phyloP scores from a whole-genome alignment of 495 filamentous ascomycete genomes.

The Tuber indicum region DNA sequence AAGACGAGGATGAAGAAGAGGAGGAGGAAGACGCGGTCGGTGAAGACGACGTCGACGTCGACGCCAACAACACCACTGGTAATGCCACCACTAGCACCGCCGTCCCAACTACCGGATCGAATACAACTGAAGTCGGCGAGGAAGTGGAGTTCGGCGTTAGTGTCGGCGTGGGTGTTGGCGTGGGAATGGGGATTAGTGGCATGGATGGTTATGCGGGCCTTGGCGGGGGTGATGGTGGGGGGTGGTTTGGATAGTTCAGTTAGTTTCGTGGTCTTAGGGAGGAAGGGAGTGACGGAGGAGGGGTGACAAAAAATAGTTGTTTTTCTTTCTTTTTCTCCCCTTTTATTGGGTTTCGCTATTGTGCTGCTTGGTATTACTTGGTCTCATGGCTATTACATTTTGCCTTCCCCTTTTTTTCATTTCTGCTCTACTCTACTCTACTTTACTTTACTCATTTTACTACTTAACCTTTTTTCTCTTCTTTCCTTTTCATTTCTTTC shows the following conservation, averaged over 20 bases:
- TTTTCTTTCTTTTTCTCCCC: not conserved
- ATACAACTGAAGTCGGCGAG: conserved; percentile 6
- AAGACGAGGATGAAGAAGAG: conserved; percentile 14
- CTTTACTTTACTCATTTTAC: not conserved
- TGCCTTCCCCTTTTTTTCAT: not conserved
- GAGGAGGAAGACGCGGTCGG: not conserved
- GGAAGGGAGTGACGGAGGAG: not conserved
- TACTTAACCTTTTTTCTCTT: not conserved
- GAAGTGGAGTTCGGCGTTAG: conserved; percentile 10
- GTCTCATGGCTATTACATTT: not conserved
- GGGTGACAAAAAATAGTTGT: not conserved
- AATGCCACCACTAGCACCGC: conserved; percentile 17
- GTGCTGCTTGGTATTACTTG: not conserved
- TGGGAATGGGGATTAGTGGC: conserved; percentile 25
- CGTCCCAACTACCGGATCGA: conserved; percentile 10
- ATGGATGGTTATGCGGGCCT: conserved; percentile 28
- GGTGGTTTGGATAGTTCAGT: conserved; percentile 27
- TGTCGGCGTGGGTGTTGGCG: conserved; percentile 17
- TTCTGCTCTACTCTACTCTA: not conserved
- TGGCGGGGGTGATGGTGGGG: conserved; percentile 26
- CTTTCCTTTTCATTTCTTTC: not conserved
- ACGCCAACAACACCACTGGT: not conserved
- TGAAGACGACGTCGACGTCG: not conserved
- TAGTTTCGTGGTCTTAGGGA: not conserved
- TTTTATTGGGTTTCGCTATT: not conserved